phyloP scores from a whole-genome alignment of 2,329 filamentous ascomycete genomes.

The Fusarium verticillioides region DNA sequence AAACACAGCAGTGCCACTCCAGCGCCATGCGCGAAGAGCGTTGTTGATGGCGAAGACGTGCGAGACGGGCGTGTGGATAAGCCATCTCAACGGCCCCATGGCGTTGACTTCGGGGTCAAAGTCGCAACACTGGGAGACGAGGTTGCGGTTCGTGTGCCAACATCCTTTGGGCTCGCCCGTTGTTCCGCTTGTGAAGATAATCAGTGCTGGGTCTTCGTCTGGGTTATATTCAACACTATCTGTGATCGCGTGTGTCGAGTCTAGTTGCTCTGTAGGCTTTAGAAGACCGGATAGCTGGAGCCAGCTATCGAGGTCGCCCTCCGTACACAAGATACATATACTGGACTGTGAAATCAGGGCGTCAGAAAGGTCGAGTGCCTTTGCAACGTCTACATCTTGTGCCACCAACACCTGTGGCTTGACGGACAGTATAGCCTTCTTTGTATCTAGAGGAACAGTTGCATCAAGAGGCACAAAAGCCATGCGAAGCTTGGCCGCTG shows the following conservation, averaged over 20 bases:
- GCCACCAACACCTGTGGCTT: conserved; percentile 48
- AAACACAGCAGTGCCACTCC: conserved; percentile 50
- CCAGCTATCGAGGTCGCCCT: conserved; percentile 34
- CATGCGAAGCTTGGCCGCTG: conserved; percentile 49
- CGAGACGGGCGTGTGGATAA: conserved; percentile 52
- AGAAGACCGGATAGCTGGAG: conserved; percentile 24
- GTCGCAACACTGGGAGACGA: conserved; percentile 52
- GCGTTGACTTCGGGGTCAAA: conserved; percentile 50
- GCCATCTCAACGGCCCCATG: conserved; percentile 48
- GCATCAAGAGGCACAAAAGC: conserved; percentile 51
- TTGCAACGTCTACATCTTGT: conserved; percentile 44
- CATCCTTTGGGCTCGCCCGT: conserved; percentile 60
- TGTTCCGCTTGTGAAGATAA: conserved; percentile 63
- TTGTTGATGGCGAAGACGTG: conserved; percentile 56
- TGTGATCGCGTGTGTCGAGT: not conserved
- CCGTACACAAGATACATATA: conserved; percentile 44
- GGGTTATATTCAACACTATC: not conserved
- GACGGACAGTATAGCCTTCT: conserved; percentile 37
- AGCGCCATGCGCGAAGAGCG: conserved; percentile 51
- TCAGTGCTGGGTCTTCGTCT: conserved; percentile 48
- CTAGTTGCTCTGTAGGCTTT: not conserved
- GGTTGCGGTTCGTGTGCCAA: conserved; percentile 53
- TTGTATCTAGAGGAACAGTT: conserved; percentile 39
- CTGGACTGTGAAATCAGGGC: not conserved
- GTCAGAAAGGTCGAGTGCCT: conserved; percentile 29